phyloP scores from a whole-genome alignment of 441 rosid genomes.

The Melianthus villosus region DNA sequence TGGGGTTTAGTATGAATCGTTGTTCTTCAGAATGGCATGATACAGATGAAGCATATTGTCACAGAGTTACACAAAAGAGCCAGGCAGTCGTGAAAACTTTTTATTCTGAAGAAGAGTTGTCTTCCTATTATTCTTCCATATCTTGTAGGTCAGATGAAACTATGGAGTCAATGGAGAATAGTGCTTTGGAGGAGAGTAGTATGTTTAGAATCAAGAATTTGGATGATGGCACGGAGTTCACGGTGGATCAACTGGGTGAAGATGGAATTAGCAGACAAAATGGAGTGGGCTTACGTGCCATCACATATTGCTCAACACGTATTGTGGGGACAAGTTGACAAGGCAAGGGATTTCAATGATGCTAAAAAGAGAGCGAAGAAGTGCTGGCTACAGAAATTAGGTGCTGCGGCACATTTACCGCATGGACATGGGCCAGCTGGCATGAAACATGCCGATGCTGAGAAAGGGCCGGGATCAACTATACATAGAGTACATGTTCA shows the following conservation, averaged over 20 bases:
- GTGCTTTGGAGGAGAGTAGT: slow-evolving; percentile 13
- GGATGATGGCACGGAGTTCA: slow-evolving; percentile 12
- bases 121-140: slow-evolving; percentile 18
- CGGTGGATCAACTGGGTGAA: slow-evolving; percentile 14
- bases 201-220: slow-evolving; percentile 20
- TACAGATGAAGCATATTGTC: slow-evolving; percentile 16
- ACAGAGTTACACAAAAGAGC: slow-evolving; percentile 23
- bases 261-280: slow-evolving; percentile 18
- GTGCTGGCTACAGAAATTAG: slow-evolving; percentile 46
- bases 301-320: slow-evolving; percentile 25
- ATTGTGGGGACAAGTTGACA: slow-evolving; percentile 16
- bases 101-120: slow-evolving; percentile 19
- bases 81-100: slow-evolving; percentile 30
- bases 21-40: slow-evolving; percentile 4
- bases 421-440: slow-evolving; percentile 25
- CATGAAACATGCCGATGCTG: slow-evolving; percentile 13
- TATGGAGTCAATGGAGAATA: too few species aligned
- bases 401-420: slow-evolving; percentile 30
- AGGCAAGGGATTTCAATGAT: slow-evolving; percentile 13
- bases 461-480: slow-evolving; percentile 13
- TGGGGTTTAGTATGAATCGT: slow-evolving; percentile 29
- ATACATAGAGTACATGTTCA: slow-evolving; percentile 42
- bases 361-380: slow-evolving; percentile 28
- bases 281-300: slow-evolving; percentile 16
- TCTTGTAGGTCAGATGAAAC: slow-evolving; percentile 21